Evolutionary conservation across 2,329 filamentous ascomycete species (phyloP), one percentile per base, ranked within the genome.

Genomic region (Neofusicoccum sp.): DNA sequence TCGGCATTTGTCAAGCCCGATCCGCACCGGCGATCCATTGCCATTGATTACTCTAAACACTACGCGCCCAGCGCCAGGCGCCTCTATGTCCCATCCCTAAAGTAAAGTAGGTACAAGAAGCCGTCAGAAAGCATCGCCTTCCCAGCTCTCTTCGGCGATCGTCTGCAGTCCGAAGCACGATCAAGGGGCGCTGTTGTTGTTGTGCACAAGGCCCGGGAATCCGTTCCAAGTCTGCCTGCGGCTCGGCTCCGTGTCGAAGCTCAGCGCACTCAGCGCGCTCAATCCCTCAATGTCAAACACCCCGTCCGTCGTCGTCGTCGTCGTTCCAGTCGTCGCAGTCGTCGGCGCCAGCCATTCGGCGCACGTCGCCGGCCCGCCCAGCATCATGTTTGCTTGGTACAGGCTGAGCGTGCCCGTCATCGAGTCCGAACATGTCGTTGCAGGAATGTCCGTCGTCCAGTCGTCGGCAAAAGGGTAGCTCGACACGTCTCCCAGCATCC

Each of bases 201-300:
- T 43, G 5, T 24, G 9, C 14, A 49, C 26, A 33, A 49, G 24
- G n/a, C 45, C 45, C 3, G 57, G 57, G 12, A 59, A 59, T 1
- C 57, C 57, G 9, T 59, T 59, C 57, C 57, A 59, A 4, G 57
- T 59, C 57, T 59, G 44, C 26, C 57, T 40, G 26, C 57, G 57
- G 4, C 14, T 49, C 2, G 26, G 9, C 28, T 59, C 57, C 5
- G 30, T 26, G 8, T 43, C 44, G 38, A 56, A 43, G 26, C 51
- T 56, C 51, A 56, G 51, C 26, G 51, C 36, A 16, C 51, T 56
- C 51, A 56, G 38, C 4, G 28, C 51, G 8, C 38, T 34, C 57
- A 59, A 33, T 6, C 57, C 57, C 14, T 59, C 57, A 31, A 59
- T n/a, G 34, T 59, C 44, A 8, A 49, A 59, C 12, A 59, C 41